Percentiles rank a stretch among this genome's conserved stretches.
phyloP scores from a whole-genome alignment of 2,329 filamentous ascomycete genomes.

The Arachnopeziza araneosa region DNA sequence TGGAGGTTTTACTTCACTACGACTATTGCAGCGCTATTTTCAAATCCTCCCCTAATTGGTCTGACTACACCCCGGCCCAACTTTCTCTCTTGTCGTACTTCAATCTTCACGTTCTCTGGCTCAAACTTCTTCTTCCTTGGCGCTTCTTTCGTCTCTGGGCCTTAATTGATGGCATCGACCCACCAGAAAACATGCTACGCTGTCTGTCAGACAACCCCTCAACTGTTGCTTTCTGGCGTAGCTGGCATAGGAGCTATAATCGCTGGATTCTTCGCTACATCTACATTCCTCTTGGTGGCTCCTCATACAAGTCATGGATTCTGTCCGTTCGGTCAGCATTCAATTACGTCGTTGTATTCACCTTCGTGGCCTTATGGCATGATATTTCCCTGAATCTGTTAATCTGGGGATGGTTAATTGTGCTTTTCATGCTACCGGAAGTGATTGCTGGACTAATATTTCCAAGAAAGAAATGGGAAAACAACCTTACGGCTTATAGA shows the following conservation, averaged over 20 bases:
- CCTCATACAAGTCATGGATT: constrained; percentile 41
- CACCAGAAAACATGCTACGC: constrained; percentile 96
- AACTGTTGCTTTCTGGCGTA: constrained; percentile 86
- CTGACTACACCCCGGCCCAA: constrained; percentile 77
- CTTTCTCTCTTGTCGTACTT: constrained; percentile 89
- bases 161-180: constrained; percentile 83
- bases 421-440: constrained; percentile 90
- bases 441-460: constrained; percentile 67
- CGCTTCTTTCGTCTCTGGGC: constrained; percentile 98
- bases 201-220: constrained; percentile 96
- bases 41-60: constrained; percentile 74
- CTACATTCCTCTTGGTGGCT: constrained; percentile 83
- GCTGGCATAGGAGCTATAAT: constrained; percentile 94
- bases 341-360: constrained; percentile 84
- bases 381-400: constrained; percentile 87
- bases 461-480: constrained; percentile 62
- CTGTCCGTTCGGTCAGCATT: constrained; percentile 53
- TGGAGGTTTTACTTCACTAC: constrained; percentile 89
- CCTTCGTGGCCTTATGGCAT: constrained; percentile 96
- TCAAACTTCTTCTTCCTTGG: constrained; percentile 95
- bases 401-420: constrained; percentile 96
- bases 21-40: constrained; percentile 92
- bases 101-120: constrained; percentile 95
- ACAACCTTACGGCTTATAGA: constrained; percentile 66
- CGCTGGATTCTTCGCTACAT: constrained; percentile 92